Evolutionary conservation across 164 flowering plant species (phyloP), one percentile per base, ranked within the genome.

Genomic region (Chimonanthus salicifolius): DNA sequence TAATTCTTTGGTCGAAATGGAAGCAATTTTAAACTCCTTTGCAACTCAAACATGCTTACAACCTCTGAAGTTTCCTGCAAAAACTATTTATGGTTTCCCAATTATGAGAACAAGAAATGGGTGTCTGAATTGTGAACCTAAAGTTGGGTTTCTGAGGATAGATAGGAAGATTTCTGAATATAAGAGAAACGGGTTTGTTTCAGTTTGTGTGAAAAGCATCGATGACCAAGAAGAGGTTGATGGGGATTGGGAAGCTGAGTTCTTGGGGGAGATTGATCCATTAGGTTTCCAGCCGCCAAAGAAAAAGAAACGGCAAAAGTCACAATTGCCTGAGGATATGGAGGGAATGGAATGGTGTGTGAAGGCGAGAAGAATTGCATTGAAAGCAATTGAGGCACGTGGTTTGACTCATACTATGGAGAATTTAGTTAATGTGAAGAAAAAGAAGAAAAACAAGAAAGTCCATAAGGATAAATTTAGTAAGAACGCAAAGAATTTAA

Each of bases 281-380:
- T 74, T 83, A 70, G 85, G 72, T 65, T 79, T 70, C 58, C 78
- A 76, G 73, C 80, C 83, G 0, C 87, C 89, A 18, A 78, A 81
- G 73, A 88, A 84, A 79, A 82, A 67, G 43, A 82, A n/a, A n/a
- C 76, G 79, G 54, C 20, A 54, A 16, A 77, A 79, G 18, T 83
- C 91, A 2, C 82, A 77, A 78, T 74, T 88, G 82, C 76, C 88
- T 7, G 75, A 82, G 11, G 92, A 88, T 58, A 77, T 80, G 3
- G 89, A 85, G 58, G 81, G 81, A 45, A 91, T 92, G 96, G 99
- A 93, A 74, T 93, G 98, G 97, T 93, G 99, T 81, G 82, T 87
- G 33, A 87, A 85, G 79, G 97, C 99, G 0, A 88, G 99, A 78
- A 84, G 79, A 77, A 64, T 82, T 68, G 98, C 99, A 0, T 80